phyloP scores from a whole-genome alignment of 75 land plant genomes.

The Sequoiadendron giganteum region DNA sequence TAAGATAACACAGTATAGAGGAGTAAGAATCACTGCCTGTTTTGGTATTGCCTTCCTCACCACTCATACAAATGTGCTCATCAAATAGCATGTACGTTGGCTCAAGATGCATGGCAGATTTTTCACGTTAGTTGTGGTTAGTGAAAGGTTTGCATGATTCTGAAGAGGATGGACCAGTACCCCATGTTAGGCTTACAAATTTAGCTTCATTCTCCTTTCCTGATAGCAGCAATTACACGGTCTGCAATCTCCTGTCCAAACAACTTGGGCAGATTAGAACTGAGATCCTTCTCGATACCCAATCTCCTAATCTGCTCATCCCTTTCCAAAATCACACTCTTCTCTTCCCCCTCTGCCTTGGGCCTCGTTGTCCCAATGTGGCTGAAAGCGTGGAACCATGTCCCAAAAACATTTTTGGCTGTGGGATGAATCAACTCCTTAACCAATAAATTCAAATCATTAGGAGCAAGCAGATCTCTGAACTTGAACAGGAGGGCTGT shows the following conservation, averaged over 20 bases:
- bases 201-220: constrained; percentile 24
- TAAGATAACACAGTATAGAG: background rate
- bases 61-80: background rate
- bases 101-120: background rate
- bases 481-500: constrained; percentile 47
- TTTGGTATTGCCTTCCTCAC: background rate
- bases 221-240: constrained; percentile 35
- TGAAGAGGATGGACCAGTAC: background rate
- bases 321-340: constrained; percentile 19
- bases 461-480: constrained; percentile 6
- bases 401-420: constrained; percentile 20
- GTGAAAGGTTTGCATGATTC: background rate
- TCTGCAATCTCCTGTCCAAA: constrained; percentile 55
- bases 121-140: background rate
- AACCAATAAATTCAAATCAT: constrained; percentile 27
- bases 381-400: constrained; percentile 31
- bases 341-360: constrained; percentile 13
- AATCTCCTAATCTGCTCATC: constrained; percentile 30
- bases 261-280: constrained; percentile 41
- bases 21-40: background rate
- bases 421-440: constrained; percentile 35
- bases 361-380: background rate
- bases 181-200: background rate
- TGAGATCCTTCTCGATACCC: constrained; percentile 44
- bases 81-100: background rate